A percentile compares a stretch with the other conserved stretches of the same genome.
These are phyloP conservation scores for Nyctanthes arbortristis DNA, from an alignment of 257 asterid species.

Conservation along the genomic window DNA sequence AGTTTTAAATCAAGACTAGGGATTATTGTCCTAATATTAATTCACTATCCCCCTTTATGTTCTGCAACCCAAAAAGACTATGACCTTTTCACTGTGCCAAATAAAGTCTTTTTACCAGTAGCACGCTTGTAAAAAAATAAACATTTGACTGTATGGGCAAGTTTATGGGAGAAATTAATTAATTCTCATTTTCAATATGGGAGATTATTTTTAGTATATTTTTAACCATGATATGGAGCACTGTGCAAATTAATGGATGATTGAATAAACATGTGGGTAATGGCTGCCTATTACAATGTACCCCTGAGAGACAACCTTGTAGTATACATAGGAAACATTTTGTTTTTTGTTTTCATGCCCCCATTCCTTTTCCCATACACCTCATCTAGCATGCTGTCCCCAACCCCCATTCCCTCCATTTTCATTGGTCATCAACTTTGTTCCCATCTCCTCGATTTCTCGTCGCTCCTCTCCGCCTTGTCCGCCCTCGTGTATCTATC, in stretches of 20 bases:
- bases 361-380: slow-evolving; percentile 46
- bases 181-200: slow-evolving; percentile 17
- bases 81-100: slow-evolving; percentile 48
- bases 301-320: slow-evolving; percentile 52
- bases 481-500: too few relatives aligned
- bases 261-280: slow-evolving; percentile 29
- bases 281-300: slow-evolving; percentile 35
- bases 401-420: slow-evolving; percentile 21
- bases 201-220: too few relatives aligned
- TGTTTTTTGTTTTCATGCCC: slow-evolving; percentile 36
- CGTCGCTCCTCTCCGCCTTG: too few relatives aligned
- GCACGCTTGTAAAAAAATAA: slow-evolving; percentile 33
- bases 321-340: slow-evolving; percentile 38
- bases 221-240: slow-evolving; percentile 15
- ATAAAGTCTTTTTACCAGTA: slow-evolving; percentile 19
- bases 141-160: slow-evolving; percentile 29
- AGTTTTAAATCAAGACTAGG: too few relatives aligned
- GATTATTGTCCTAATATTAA: slow-evolving; percentile 33
- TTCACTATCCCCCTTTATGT: slow-evolving; percentile 23
- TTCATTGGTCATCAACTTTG: neutral
- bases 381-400: slow-evolving; percentile 52
- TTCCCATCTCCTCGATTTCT: neutral
- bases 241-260: slow-evolving; percentile 17
- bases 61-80: slow-evolving; percentile 50
- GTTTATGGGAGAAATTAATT: slow-evolving; percentile 37